Conservation (phyloP, 768 basidiomycete species). For the Sarcomyxa edulis region DNA sequence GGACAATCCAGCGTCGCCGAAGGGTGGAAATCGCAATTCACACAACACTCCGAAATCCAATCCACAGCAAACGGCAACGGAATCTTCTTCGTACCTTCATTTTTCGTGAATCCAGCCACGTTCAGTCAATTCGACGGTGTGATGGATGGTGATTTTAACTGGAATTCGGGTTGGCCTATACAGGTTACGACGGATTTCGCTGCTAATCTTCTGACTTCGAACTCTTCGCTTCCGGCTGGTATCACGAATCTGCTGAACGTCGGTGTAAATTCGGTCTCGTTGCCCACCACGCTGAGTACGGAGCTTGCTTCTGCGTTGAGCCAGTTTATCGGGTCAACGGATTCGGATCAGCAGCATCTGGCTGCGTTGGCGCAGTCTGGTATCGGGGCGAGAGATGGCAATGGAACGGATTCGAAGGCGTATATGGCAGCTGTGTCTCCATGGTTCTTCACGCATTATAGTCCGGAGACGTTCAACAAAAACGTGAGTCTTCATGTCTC, state of each 20-base stretch:
- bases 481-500: conserved; percentile 42
- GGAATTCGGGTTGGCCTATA: conserved; percentile 80
- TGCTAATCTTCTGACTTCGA: conserved; percentile 21
- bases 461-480: conserved; percentile 62
- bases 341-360: conserved; percentile 53
- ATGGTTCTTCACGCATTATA: conserved; percentile 80
- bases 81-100: conserved; percentile 63
- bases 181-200: conserved; percentile 43
- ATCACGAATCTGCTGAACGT: neutral
- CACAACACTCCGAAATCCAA: conserved; percentile 31
- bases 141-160: conserved; percentile 60
- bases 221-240: neutral
- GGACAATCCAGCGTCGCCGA: conserved; percentile 44
- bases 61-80: conserved; percentile 30
- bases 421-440: conserved; percentile 60
- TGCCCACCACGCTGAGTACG: conserved; percentile 15
- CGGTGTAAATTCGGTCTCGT: conserved; percentile 5
- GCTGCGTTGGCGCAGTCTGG: conserved; percentile 28
- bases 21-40: conserved; percentile 57
- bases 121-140: conserved; percentile 41
- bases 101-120: conserved; percentile 53
- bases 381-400: conserved; percentile 16
- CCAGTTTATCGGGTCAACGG: conserved; percentile 40
- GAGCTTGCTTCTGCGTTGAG: conserved; percentile 24
- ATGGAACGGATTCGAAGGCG: conserved; percentile 20